A percentile compares a stretch with the other conserved stretches of the same genome.
phyloP scores from a whole-genome alignment of 148 eudicot genomes.

The Silene uniflora region DNA sequence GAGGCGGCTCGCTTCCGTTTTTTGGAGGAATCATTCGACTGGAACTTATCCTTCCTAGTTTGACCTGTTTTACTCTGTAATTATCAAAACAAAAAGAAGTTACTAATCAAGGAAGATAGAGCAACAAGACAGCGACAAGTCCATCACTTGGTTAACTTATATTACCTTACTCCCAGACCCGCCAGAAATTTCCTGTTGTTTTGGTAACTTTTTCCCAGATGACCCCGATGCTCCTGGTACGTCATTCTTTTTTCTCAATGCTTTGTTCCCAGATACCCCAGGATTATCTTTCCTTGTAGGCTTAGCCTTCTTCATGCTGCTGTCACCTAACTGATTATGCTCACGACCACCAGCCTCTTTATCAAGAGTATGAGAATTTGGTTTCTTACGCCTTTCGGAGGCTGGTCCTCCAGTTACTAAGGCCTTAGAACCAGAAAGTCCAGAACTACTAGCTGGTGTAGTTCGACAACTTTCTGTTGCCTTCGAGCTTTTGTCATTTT shows the following conservation, averaged over 20 bases:
- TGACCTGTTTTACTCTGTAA: slow-evolving; percentile 24
- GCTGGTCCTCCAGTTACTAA: slow-evolving; percentile 24
- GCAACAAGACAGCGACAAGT: background rate
- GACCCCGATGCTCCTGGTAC: background rate
- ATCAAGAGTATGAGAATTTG: slow-evolving; percentile 26
- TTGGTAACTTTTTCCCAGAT: slow-evolving; percentile 9
- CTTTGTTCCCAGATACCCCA: slow-evolving; percentile 35
- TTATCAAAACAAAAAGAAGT: slow-evolving; percentile 5
- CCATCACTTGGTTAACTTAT: background rate
- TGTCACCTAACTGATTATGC: slow-evolving; percentile 15
- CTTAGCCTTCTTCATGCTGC: slow-evolving; percentile 27
- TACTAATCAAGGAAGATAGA: background rate
- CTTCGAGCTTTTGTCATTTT: slow-evolving; percentile 24
- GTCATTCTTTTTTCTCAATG: slow-evolving; percentile 10
- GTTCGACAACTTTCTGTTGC: slow-evolving; percentile 20
- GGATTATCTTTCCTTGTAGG: slow-evolving; percentile 28
- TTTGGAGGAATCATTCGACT: slow-evolving; percentile 23
- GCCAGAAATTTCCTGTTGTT: slow-evolving; percentile 20
- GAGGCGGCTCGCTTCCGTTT: slow-evolving; percentile 34
- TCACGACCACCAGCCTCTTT: slow-evolving; percentile 26
- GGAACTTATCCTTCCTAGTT: slow-evolving; percentile 27
- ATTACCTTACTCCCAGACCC: slow-evolving; percentile 46
- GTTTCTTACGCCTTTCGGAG: slow-evolving; percentile 35
- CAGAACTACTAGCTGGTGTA: background rate
- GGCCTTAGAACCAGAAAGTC: slow-evolving; percentile 4